These are phyloP conservation scores for Saitozyma podzolica DNA, from an alignment of 768 basidiomycete genomes.

Conservation along the genomic window DNA sequence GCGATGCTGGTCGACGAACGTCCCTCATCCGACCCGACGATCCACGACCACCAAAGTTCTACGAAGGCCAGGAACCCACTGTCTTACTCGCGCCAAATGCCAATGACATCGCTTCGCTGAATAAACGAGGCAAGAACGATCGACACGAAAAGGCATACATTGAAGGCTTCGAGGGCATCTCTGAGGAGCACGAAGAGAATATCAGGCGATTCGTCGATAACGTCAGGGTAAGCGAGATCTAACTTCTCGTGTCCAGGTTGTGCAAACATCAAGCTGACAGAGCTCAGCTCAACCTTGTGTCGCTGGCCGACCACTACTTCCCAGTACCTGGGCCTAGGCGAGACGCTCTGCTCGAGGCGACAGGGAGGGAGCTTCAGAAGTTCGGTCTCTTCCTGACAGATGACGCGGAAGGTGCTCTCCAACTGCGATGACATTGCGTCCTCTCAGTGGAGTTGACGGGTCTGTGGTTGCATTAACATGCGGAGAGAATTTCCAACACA, in stretches of 20 bases:
- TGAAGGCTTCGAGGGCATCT: conserved; percentile 27
- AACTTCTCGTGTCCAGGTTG: background rate
- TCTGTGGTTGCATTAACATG: too few species aligned
- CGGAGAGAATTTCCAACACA: too few species aligned
- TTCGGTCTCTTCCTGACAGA: conserved; percentile 25
- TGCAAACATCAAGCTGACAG: background rate
- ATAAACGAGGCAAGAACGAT: conserved; percentile 6
- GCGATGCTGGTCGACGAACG: background rate
- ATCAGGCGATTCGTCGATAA: conserved; percentile 25
- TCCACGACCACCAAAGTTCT: conserved; percentile 19
- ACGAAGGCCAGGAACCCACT: conserved; percentile 17
- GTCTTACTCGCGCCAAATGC: conserved; percentile 9
- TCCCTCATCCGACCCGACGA: conserved; percentile 10
- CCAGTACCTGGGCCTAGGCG: conserved; percentile 17
- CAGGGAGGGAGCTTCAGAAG: conserved; percentile 24
- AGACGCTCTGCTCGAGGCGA: conserved; percentile 27
- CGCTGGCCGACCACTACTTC: conserved; percentile 19
- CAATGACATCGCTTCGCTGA: background rate
- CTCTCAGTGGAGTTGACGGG: too few species aligned
- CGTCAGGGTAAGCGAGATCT: conserved; percentile 23
- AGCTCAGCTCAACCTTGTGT: conserved; percentile 15
- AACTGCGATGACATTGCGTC: background rate
- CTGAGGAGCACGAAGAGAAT: conserved; percentile 21
- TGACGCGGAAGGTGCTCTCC: conserved; percentile 22
- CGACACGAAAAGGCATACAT: conserved; percentile 14